phyloP scores from a whole-genome alignment of 2,329 filamentous ascomycete species.

The Cladosporium halotolerans region DNA sequence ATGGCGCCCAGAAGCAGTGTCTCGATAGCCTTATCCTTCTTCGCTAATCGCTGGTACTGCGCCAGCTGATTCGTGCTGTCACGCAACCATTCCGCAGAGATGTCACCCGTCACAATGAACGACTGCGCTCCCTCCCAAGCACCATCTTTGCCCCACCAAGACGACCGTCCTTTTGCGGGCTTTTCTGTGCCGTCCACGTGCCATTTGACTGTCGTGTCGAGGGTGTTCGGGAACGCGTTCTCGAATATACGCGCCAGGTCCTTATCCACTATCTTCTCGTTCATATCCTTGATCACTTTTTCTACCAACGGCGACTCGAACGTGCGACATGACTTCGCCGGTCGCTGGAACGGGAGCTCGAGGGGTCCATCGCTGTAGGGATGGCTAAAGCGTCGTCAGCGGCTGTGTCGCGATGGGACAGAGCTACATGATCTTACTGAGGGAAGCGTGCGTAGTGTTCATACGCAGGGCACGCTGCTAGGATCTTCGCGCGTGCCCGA shows the following conservation, averaged over 20 bases:
- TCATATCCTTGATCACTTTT: constrained; percentile 77
- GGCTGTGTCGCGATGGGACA: neutral
- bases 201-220: constrained; percentile 85
- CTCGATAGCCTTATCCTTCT: constrained; percentile 70
- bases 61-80: constrained; percentile 90
- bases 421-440: constrained; percentile 27
- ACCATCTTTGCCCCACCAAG: constrained; percentile 27
- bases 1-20: constrained; percentile 85
- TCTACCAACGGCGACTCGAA: constrained; percentile 85
- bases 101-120: constrained; percentile 90
- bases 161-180: constrained; percentile 39
- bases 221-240: constrained; percentile 87
- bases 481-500: constrained; percentile 28
- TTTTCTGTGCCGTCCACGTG: constrained; percentile 60
- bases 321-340: constrained; percentile 73
- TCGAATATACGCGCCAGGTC: constrained; percentile 90
- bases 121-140: constrained; percentile 81
- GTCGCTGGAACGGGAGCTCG: constrained; percentile 78
- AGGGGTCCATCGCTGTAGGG: constrained; percentile 77
- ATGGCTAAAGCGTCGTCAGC: constrained; percentile 45
- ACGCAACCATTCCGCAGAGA: constrained; percentile 86
- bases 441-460: constrained; percentile 33
- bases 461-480: constrained; percentile 34
- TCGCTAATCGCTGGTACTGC: constrained; percentile 80
- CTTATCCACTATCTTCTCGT: constrained; percentile 69